These are phyloP conservation scores for Termitomyces sp. DNA, from an alignment of 768 basidiomycete genomes.

Conservation along the genomic window DNA sequence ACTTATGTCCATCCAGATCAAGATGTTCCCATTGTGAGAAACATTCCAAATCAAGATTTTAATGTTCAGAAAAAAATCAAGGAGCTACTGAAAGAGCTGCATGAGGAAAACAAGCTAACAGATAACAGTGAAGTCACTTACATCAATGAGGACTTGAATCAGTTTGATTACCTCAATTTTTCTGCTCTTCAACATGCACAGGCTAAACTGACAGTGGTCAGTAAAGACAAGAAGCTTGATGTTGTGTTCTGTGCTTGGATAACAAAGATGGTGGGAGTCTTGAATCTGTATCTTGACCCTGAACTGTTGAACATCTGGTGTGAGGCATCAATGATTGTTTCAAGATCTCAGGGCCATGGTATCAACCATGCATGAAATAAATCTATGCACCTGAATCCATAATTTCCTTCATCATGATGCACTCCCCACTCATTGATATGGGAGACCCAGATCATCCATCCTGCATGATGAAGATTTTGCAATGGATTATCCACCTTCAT, in stretches of 20 bases:
- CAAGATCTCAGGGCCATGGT: background rate
- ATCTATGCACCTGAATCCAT: background rate
- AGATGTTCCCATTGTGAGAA: background rate
- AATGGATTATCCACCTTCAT: too few relatives aligned
- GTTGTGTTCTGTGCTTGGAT: background rate
- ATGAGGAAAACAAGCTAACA: background rate
- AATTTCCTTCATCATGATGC: background rate
- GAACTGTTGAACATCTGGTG: background rate
- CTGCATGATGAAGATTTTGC: too few relatives aligned
- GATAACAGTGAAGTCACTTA: background rate
- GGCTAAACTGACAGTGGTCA: background rate
- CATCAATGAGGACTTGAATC: background rate
- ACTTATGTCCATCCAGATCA: background rate
- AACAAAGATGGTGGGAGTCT: background rate
- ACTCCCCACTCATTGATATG: background rate
- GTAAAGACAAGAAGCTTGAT: background rate
- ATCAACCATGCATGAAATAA: background rate
- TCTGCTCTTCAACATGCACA: background rate
- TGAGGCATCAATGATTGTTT: background rate
- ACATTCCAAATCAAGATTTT: background rate
- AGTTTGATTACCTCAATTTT: background rate
- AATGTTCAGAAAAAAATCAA: background rate
- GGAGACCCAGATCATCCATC: too few relatives aligned
- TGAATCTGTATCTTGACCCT: background rate
- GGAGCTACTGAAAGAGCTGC: background rate